Percentiles rank a stretch among this genome's conserved stretches.
These are phyloP conservation scores for Epichloe hybrida DNA, from an alignment of 2,329 filamentous ascomycete genomes.

Conservation along the genomic window DNA sequence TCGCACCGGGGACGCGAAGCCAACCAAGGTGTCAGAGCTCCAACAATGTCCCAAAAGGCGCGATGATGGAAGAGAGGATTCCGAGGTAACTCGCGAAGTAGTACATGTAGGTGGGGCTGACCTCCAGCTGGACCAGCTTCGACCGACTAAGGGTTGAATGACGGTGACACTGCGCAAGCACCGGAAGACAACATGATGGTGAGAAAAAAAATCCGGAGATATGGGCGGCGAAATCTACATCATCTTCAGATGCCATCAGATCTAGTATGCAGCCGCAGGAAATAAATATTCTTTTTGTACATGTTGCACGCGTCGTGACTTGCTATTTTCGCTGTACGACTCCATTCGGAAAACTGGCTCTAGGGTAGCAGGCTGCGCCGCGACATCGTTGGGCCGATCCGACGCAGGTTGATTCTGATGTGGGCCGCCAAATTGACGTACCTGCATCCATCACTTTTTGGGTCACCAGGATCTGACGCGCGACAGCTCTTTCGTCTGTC, in stretches of 20 bases:
- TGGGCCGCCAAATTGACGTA: not conserved
- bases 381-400: slow-evolving; percentile 5
- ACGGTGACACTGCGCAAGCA: not conserved
- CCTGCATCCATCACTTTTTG: not conserved
- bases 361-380: not conserved
- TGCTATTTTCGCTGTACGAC: too few relatives aligned
- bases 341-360: not conserved
- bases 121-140: too few relatives aligned
- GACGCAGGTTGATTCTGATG: not conserved
- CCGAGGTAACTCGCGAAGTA: too few relatives aligned
- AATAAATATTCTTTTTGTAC: not conserved
- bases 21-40: too few relatives aligned
- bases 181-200: too few relatives aligned
- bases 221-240: too few relatives aligned
- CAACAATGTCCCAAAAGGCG: too few relatives aligned
- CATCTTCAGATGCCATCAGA: not conserved
- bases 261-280: not conserved
- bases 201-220: too few relatives aligned
- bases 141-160: not conserved
- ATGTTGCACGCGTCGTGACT: too few relatives aligned
- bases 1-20: too few relatives aligned
- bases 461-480: not conserved
- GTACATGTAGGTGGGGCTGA: too few relatives aligned
- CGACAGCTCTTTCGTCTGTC: not conserved
- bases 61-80: too few relatives aligned